These are phyloP conservation scores for Platismatia glauca DNA, from an alignment of 495 filamentous ascomycete species.

Conservation along the genomic window DNA sequence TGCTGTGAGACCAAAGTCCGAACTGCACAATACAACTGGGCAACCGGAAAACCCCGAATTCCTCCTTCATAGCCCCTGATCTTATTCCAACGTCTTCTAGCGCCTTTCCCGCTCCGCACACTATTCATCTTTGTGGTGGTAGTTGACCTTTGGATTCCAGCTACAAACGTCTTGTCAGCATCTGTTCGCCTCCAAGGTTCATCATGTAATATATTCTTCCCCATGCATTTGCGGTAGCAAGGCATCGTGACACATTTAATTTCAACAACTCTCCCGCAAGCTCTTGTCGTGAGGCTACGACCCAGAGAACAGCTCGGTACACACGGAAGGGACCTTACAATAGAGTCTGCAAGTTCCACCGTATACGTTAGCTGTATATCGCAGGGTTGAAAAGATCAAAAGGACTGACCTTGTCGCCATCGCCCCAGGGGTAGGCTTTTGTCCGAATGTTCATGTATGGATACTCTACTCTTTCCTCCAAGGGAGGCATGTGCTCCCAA, in stretches of 20 bases:
- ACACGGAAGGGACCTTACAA: constrained; percentile 48
- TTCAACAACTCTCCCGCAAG: background rate
- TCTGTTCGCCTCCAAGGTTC: background rate
- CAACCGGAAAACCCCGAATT: background rate
- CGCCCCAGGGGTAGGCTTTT: constrained; percentile 85
- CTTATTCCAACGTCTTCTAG: background rate
- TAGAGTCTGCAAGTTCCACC: constrained; percentile 36
- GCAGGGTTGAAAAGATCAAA: background rate
- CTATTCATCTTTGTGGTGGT: constrained; percentile 81
- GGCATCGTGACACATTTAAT: background rate
- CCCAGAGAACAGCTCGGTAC: background rate
- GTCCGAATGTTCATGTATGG: constrained; percentile 87
- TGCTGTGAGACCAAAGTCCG: background rate
- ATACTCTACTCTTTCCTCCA: constrained; percentile 84
- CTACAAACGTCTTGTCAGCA: constrained; percentile 35
- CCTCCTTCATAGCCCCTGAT: background rate
- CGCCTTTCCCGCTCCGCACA: background rate
- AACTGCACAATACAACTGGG: background rate
- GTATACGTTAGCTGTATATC: background rate
- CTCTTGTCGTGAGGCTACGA: background rate
- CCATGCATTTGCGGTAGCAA: background rate
- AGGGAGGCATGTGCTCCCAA: constrained; percentile 72
- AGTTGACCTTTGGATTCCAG: constrained; percentile 94
- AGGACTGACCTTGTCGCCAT: constrained; percentile 77
- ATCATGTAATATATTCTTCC: background rate